Base-by-base conservation (phyloP, 495 filamentous ascomycete genomes). In the Barbatosphaeria neglecta region DNA sequence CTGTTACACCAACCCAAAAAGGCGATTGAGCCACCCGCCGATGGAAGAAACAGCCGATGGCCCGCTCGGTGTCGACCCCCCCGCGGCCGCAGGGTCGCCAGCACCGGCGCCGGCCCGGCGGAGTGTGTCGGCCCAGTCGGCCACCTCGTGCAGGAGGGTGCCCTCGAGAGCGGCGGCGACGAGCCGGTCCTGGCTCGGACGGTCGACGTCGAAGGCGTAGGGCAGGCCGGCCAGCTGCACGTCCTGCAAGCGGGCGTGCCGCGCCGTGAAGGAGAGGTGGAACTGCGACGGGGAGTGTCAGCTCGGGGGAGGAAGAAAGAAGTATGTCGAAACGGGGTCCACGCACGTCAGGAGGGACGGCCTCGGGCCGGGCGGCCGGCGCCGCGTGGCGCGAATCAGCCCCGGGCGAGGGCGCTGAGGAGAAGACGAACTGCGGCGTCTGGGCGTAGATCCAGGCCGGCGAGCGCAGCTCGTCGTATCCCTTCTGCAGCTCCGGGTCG, bases 351-450 rank as follows among this genome's bases (percentile, higher is more conserved):
- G 54, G 22, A 2, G 63, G 61, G 7, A 70, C 41, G 28, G 47
- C 41, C 11, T 31, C 40, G 4, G 70, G 72, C 37, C 75, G 45
- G 7, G 64, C 54, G 13, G 75, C 71, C 40, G 77, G 62, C 41
- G 68, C 67, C n/a, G n/a, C n/a, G n/a, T n/a, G n/a, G 10, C 77
- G 68, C 15, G 69, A 68, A 51, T 83, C 79, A 0, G 75, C 73
- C 37, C 74, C 68, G 10, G 66, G 75, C 3, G 64, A 61, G 42
- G 68, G 58, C n/a, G 66, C 69, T n/a, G n/a, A n/a, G 43, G 70
- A 66, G 40, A 94, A 82, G 20, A 76, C 83, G 59, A 96, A 95
- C 54, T 82, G 78, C 0, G 89, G 89, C 17, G 89, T 95, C 61
- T 94, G 86, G 2, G 72, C 74, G 60, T 81, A 93, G 52, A 83